Evolutionary conservation across 2,329 filamentous ascomycete genomes (phyloP).

Genomic region (Beauveria brongniartii): DNA sequence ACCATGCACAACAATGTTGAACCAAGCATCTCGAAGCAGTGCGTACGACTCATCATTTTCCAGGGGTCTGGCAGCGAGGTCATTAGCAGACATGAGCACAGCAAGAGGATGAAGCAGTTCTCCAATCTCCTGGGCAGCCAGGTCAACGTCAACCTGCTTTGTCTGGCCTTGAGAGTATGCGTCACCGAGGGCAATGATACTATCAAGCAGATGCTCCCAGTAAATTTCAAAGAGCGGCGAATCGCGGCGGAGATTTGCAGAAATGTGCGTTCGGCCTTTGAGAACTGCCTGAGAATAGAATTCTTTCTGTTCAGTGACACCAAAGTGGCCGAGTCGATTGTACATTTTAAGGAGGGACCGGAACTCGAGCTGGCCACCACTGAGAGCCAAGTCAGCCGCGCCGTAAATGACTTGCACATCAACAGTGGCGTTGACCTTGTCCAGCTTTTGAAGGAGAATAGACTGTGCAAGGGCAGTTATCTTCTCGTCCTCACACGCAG

Average conservation of each 20-base stretch:
- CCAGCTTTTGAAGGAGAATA: constrained; percentile 93
- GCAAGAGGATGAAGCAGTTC: constrained; percentile 85
- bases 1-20: constrained; percentile 92
- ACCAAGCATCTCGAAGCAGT: constrained; percentile 87
- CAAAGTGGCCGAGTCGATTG: constrained; percentile 64
- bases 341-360: constrained; percentile 80
- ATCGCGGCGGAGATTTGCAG: constrained; percentile 56
- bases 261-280: constrained; percentile 73
- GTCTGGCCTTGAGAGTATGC: constrained; percentile 65
- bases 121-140: constrained; percentile 79
- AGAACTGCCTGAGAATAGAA: constrained; percentile 66
- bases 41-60: constrained; percentile 62
- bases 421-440: constrained; percentile 70
- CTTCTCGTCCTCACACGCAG: constrained; percentile 74
- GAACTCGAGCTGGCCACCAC: constrained; percentile 74
- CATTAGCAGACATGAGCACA: constrained; percentile 64
- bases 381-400: constrained; percentile 67
- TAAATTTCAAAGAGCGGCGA: constrained; percentile 79
- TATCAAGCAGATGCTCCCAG: constrained; percentile 73
- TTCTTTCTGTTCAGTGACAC: constrained; percentile 59
- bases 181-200: constrained; percentile 85
- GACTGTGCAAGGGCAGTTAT: constrained; percentile 89
- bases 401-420: constrained; percentile 82
- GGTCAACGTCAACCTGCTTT: constrained; percentile 68
- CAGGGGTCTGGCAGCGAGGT: constrained; percentile 40